Percentiles rank a stretch among this genome's conserved stretches.
Conservation (phyloP, 176 grass and related monocot species). For the Juncus inflexus region DNA sequence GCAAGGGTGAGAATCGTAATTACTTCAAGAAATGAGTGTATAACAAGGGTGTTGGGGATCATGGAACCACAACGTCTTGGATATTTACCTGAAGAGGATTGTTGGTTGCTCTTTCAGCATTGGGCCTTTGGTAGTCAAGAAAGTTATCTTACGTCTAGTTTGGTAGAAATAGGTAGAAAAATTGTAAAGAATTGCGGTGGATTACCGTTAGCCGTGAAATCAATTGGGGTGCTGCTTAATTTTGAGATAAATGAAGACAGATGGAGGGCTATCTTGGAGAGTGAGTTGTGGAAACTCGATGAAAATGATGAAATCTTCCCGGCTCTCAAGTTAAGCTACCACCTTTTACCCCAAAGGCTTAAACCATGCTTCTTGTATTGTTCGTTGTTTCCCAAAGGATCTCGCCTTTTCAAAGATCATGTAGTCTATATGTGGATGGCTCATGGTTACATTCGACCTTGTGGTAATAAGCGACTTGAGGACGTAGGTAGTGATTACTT, state of each 20-base stretch:
- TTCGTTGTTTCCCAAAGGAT: slow-evolving; percentile 36
- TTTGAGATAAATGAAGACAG: slow-evolving; percentile 21
- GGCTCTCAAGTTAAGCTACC: slow-evolving; percentile 41
- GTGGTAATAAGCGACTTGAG: slow-evolving; percentile 8
- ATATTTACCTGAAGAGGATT: slow-evolving; percentile 15
- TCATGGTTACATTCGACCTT: slow-evolving; percentile 28
- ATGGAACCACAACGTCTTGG: neutral
- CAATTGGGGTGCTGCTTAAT: slow-evolving; percentile 31
- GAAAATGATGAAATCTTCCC: slow-evolving; percentile 23
- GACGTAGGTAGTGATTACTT: slow-evolving; percentile 31
- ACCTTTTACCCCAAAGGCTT: slow-evolving; percentile 24
- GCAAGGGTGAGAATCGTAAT: slow-evolving; percentile 25
- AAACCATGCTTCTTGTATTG: slow-evolving; percentile 47
- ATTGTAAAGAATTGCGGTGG: slow-evolving; percentile 40
- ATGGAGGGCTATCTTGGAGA: slow-evolving; percentile 42
- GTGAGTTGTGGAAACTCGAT: slow-evolving; percentile 40
- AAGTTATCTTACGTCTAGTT: slow-evolving; percentile 1
- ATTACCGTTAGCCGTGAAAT: slow-evolving; percentile 43
- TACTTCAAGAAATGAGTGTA: slow-evolving; percentile 34
- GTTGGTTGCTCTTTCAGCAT: slow-evolving; percentile 33
- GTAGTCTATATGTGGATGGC: slow-evolving; percentile 45
- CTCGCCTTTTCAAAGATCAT: slow-evolving; percentile 26
- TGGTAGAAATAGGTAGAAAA: slow-evolving; percentile 27
- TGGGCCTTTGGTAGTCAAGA: slow-evolving; percentile 32
- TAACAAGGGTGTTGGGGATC: slow-evolving; percentile 29